Percentiles rank a stretch among this genome's conserved stretches.
Conservation (phyloP, 495 filamentous ascomycete species). For the Penicillium bovifimosum region DNA sequence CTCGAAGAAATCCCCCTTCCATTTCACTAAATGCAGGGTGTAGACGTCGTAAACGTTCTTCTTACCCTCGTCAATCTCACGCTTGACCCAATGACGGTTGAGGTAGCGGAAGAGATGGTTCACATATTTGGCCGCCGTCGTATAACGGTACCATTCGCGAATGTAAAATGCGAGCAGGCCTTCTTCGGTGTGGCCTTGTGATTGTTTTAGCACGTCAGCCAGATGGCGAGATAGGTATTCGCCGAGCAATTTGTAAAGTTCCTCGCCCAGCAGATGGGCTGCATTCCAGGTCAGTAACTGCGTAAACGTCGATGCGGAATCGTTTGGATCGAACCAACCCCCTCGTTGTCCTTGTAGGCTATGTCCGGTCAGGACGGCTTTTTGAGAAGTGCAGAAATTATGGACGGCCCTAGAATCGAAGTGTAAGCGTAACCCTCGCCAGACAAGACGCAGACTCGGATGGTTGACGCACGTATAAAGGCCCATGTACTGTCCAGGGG, state of each 20-base stretch:
- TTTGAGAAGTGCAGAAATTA: slow-evolving; percentile 98
- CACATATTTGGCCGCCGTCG: slow-evolving; percentile 89
- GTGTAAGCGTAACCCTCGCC: slow-evolving; percentile 17
- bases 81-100: slow-evolving; percentile 97
- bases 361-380: slow-evolving; percentile 60
- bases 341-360: slow-evolving; percentile 64
- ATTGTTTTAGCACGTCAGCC: slow-evolving; percentile 55
- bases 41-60: slow-evolving; percentile 98
- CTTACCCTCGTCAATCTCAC: slow-evolving; percentile 98
- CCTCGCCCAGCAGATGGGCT: slow-evolving; percentile 94
- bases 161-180: slow-evolving; percentile 94
- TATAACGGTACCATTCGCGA: slow-evolving; percentile 92
- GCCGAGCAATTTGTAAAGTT: slow-evolving; percentile 87
- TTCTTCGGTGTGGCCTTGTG: slow-evolving; percentile 77
- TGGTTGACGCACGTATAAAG: slow-evolving; percentile 74
- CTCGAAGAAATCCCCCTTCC: slow-evolving; percentile 85
- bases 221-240: slow-evolving; percentile 78
- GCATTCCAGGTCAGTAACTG: neutral
- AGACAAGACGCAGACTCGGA: slow-evolving; percentile 10
- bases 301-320: slow-evolving; percentile 1
- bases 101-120: slow-evolving; percentile 97
- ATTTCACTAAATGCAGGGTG: slow-evolving; percentile 90
- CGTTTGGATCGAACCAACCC: slow-evolving; percentile 46
- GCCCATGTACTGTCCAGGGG: slow-evolving; percentile 73
- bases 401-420: slow-evolving; percentile 70